Conservation (phyloP, 2,329 filamentous ascomycete genomes). For the Onygena corvina region DNA sequence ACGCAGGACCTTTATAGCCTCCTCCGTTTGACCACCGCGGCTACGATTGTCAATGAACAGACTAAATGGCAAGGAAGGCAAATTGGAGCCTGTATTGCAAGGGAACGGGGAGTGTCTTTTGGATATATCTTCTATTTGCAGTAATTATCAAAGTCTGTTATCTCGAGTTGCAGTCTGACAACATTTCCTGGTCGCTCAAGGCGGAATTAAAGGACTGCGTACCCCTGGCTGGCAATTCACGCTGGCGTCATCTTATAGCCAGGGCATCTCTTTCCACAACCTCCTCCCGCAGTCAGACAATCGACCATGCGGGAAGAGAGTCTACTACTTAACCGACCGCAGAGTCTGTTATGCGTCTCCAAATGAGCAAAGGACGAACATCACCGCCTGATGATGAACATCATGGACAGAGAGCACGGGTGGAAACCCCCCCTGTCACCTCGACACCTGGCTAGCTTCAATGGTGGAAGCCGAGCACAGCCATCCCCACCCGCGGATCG, state of each 20-base stretch:
- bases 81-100: not conserved
- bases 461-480: constrained; percentile 1
- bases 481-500: constrained; percentile 1
- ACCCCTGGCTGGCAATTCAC: not conserved
- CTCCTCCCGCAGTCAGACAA: no score
- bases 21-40: not conserved
- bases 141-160: no score
- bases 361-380: not conserved
- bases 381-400: not conserved
- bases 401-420: not conserved
- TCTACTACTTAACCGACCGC: not conserved
- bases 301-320: no score
- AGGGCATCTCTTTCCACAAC: not conserved
- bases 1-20: not conserved
- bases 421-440: constrained; percentile 1
- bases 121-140: no score
- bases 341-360: not conserved
- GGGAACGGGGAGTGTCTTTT: no score
- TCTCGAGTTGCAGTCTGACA: not conserved
- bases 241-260: not conserved
- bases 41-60: not conserved
- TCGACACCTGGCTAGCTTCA: constrained; percentile 4
- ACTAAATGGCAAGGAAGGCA: not conserved
- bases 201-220: not conserved
- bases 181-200: not conserved